phyloP scores from a whole-genome alignment of 805 yeast genomes.

The Teunomyces panamensis region DNA sequence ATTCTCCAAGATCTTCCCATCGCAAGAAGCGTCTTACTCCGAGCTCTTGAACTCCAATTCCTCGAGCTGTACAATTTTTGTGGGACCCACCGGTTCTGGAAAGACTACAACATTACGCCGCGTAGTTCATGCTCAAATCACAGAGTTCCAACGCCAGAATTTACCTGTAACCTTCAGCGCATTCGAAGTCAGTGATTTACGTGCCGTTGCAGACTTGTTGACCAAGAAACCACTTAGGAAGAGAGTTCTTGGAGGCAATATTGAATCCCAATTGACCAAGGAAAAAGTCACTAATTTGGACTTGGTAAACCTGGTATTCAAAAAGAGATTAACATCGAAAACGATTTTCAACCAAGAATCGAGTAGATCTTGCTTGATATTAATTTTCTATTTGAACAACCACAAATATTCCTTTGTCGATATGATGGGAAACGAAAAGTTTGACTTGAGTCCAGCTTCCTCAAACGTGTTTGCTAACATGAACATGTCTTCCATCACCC shows the following conservation, averaged over 20 bases:
- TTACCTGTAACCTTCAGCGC: conserved; percentile 18
- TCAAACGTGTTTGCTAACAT: conserved; percentile 25
- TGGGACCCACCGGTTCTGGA: conserved; percentile 33
- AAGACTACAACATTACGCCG: conserved; percentile 27
- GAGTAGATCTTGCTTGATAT: conserved; percentile 26
- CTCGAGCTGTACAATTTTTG: conserved; percentile 16
- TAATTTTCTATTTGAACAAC: conserved; percentile 19
- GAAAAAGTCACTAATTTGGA: conserved; percentile 4
- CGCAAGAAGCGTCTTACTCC: conserved; percentile 5
- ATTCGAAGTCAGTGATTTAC: conserved; percentile 27
- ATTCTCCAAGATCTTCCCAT: conserved; percentile 17
- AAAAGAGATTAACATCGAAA: conserved; percentile 16
- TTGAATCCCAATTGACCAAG: conserved; percentile 15
- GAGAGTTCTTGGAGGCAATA: conserved; percentile 9
- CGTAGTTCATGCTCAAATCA: conserved; percentile 14
- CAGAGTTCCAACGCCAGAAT: conserved; percentile 5
- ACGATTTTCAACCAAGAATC: conserved; percentile 19
- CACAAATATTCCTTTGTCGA: conserved; percentile 23
- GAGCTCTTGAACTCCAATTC: conserved; percentile 8
- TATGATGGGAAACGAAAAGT: conserved; percentile 29
- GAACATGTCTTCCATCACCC: conserved; percentile 28
- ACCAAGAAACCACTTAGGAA: conserved; percentile 5
- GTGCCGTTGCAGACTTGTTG: conserved; percentile 25
- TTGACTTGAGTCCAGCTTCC: conserved; percentile 7
- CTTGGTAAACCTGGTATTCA: conserved; percentile 14